Evolutionary conservation across 1,139 yeast species (phyloP).

Genomic region (Scheffersomyces cryptocercus): DNA sequence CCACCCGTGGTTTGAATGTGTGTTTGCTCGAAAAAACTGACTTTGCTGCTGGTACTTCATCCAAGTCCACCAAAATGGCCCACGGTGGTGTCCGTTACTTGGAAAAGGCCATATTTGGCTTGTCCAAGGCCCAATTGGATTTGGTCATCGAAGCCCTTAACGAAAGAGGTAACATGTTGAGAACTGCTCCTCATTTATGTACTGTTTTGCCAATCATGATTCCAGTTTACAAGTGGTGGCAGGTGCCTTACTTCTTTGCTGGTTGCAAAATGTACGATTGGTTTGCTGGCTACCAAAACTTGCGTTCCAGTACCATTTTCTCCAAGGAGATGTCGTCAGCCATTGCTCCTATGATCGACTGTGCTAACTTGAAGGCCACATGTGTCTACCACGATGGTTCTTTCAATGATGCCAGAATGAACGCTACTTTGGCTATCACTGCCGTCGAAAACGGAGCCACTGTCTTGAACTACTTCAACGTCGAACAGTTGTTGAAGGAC

Average conservation of each 20-base stretch:
- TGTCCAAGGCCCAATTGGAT: constrained; percentile 88
- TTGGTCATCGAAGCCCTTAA: constrained; percentile 91
- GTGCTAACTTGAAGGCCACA: constrained; percentile 79
- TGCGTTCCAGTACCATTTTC: constrained; percentile 76
- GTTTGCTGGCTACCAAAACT: constrained; percentile 87
- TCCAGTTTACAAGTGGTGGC: constrained; percentile 96
- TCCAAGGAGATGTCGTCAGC: constrained; percentile 68
- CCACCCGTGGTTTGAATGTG: constrained; percentile 86
- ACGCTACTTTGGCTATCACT: constrained; percentile 80
- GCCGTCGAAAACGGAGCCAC: constrained; percentile 91
- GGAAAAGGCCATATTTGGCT: constrained; percentile 90
- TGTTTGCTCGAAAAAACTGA: constrained; percentile 85
- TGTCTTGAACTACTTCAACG: constrained; percentile 83
- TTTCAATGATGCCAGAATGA: constrained; percentile 91
- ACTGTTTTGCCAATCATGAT: constrained; percentile 89
- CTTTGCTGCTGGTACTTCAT: constrained; percentile 90
- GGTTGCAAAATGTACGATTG: constrained; percentile 93
- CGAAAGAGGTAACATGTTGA: constrained; percentile 86
- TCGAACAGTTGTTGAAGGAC: constrained; percentile 71
- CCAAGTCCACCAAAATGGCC: constrained; percentile 95
- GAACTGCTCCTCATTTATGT: constrained; percentile 92
- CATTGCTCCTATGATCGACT: constrained; percentile 86
- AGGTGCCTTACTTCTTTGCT: constrained; percentile 88
- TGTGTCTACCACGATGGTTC: constrained; percentile 94
- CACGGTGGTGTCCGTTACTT: constrained; percentile 97